These are phyloP conservation scores for Fraxinus americana DNA, from an alignment of 257 asterid genomes.

Conservation along the genomic window DNA sequence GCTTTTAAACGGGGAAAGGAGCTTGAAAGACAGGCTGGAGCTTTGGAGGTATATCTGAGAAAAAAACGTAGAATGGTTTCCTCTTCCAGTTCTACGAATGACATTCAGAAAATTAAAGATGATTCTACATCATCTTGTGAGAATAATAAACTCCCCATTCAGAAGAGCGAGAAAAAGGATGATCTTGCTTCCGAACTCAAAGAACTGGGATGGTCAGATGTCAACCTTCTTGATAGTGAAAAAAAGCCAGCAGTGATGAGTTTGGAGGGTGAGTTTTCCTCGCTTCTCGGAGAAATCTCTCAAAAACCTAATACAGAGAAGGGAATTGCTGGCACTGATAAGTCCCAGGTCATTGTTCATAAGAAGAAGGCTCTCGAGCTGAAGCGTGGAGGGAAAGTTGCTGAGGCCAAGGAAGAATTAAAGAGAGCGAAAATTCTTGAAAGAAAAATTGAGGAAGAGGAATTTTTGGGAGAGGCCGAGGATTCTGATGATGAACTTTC, in stretches of 20 bases:
- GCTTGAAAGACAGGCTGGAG: constrained; percentile 93
- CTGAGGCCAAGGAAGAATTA: constrained; percentile 90
- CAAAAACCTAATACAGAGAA: constrained; percentile 52
- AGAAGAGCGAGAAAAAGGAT: constrained; percentile 58
- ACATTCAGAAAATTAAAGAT: constrained; percentile 44
- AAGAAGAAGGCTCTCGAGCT: constrained; percentile 91
- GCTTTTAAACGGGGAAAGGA: constrained; percentile 93
- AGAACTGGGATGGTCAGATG: constrained; percentile 97
- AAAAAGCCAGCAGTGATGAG: constrained; percentile 55
- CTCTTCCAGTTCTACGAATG: constrained; percentile 45
- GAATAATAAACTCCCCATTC: constrained; percentile 39
- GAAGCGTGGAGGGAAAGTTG: constrained; percentile 83
- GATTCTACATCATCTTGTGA: constrained; percentile 37
- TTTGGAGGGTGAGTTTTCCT: constrained; percentile 86
- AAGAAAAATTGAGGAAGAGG: constrained; percentile 90
- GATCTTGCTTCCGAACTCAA: constrained; percentile 83
- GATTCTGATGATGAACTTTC: constrained; percentile 94
- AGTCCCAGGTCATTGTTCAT: constrained; percentile 69
- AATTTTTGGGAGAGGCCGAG: constrained; percentile 72
- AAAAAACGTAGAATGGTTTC: constrained; percentile 71
- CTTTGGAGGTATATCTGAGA: constrained; percentile 71
- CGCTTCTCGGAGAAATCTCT: constrained; percentile 66
- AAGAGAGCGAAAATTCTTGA: constrained; percentile 92
- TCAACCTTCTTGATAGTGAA: constrained; percentile 63
- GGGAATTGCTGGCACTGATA: constrained; percentile 44